phyloP scores from a whole-genome alignment of 768 basidiomycete species.

The Trametes punicea region DNA sequence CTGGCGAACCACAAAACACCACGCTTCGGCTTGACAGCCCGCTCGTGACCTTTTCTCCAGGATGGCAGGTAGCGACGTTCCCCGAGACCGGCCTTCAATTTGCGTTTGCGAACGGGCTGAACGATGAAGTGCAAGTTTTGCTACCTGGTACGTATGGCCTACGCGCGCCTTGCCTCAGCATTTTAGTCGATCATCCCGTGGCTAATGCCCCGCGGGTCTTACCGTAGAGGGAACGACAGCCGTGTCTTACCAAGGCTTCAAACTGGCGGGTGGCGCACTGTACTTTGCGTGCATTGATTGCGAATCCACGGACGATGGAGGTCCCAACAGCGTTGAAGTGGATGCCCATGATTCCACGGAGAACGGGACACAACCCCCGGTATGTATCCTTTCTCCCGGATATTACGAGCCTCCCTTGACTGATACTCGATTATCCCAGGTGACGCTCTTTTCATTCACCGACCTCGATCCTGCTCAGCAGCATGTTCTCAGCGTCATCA shows the following conservation, averaged over 20 bases:
- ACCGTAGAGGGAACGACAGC: slow-evolving; percentile 25
- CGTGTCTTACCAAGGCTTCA: slow-evolving; percentile 31
- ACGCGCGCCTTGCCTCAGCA: not conserved
- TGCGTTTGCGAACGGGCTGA: slow-evolving; percentile 18
- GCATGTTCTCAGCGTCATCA: slow-evolving; percentile 29
- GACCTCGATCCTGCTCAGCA: slow-evolving; percentile 25
- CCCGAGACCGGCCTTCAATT: slow-evolving; percentile 9
- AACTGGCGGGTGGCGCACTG: slow-evolving; percentile 23
- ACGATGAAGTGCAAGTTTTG: slow-evolving; percentile 21
- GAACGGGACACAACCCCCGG: slow-evolving; percentile 22
- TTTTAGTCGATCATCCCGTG: too few species aligned
- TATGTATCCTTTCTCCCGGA: slow-evolving; percentile 6
- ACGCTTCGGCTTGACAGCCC: slow-evolving; percentile 19
- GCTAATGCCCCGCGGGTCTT: not conserved
- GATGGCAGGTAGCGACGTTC: slow-evolving; percentile 21
- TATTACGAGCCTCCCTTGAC: not conserved
- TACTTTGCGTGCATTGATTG: slow-evolving; percentile 34
- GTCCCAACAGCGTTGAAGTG: slow-evolving; percentile 10
- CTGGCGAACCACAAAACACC: slow-evolving; percentile 20
- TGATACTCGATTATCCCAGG: slow-evolving; percentile 12
- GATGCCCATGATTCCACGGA: slow-evolving; percentile 26
- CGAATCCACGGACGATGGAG: slow-evolving; percentile 14
- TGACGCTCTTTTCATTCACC: slow-evolving; percentile 28
- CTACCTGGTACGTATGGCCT: slow-evolving; percentile 28
- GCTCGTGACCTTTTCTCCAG: slow-evolving; percentile 22